These are phyloP conservation scores for Boletus insuetus DNA, from an alignment of 768 basidiomycete species.

Conservation along the genomic window DNA sequence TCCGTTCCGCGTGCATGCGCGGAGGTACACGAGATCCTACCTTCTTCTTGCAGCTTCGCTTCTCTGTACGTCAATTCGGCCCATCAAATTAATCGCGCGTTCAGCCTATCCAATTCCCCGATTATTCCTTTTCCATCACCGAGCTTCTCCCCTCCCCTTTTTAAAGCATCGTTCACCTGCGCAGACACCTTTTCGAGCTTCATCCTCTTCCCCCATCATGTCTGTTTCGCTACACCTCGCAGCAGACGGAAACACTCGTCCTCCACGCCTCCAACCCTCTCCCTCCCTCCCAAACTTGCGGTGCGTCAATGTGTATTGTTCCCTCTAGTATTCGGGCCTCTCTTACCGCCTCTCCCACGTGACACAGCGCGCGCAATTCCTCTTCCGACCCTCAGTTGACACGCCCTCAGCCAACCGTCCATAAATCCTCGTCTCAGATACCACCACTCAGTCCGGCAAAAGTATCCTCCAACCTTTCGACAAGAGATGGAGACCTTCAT, in stretches of 20 bases:
- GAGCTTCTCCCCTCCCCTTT: constrained; percentile 31
- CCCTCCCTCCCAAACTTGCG: constrained; percentile 72
- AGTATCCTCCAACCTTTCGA: constrained; percentile 6
- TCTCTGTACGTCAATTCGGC: constrained; percentile 36
- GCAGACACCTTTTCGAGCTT: constrained; percentile 30
- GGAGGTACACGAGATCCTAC: constrained; percentile 24
- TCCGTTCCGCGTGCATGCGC: constrained; percentile 21
- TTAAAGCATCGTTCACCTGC: constrained; percentile 31
- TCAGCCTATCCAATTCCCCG: constrained; percentile 30
- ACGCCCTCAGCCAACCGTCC: constrained; percentile 20
- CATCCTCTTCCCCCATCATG: constrained; percentile 29
- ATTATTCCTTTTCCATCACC: constrained; percentile 34
- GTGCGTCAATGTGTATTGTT: constrained; percentile 32
- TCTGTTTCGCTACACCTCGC: constrained; percentile 23
- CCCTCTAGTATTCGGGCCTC: background rate
- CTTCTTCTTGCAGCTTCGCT: constrained; percentile 23
- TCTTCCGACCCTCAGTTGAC: constrained; percentile 30
- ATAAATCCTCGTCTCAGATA: constrained; percentile 19
- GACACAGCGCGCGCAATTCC: constrained; percentile 23
- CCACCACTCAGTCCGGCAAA: constrained; percentile 13
- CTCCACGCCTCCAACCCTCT: constrained; percentile 56
- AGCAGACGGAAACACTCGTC: constrained; percentile 29
- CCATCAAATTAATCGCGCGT: constrained; percentile 32
- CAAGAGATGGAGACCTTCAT: constrained; percentile 20
- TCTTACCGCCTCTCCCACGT: constrained; percentile 19